phyloP scores from a whole-genome alignment of 371 early-diverging fungal genomes.

The Coemansia sp. region DNA sequence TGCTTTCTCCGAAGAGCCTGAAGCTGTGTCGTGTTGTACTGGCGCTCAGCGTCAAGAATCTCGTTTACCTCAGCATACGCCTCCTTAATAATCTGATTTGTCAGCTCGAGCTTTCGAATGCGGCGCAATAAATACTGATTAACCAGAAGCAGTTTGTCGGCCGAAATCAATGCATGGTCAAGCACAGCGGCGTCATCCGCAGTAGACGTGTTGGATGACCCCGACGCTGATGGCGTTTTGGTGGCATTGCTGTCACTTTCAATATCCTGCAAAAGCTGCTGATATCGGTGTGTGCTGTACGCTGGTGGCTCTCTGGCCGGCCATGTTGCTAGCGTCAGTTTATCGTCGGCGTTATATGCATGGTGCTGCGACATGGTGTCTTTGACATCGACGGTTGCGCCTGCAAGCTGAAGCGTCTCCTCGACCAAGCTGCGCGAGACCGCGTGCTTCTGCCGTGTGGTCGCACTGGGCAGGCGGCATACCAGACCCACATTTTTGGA shows the following conservation, averaged over 20 bases:
- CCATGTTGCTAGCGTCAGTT: background rate
- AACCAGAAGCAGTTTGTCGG: conserved; percentile 14
- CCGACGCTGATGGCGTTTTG: conserved; percentile 2
- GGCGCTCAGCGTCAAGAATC: conserved; percentile 42
- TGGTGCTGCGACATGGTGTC: background rate
- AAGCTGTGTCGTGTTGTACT: conserved; percentile 37
- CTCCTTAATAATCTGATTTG: conserved; percentile 46
- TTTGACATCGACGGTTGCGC: background rate
- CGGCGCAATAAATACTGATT: conserved; percentile 41
- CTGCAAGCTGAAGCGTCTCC: conserved; percentile 17
- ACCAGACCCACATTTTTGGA: conserved; percentile 4
- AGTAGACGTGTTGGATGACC: conserved; percentile 7
- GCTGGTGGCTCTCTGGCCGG: conserved; percentile 14
- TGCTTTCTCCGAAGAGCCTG: conserved; percentile 32
- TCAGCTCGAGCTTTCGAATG: conserved; percentile 49
- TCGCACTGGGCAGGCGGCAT: conserved; percentile 12
- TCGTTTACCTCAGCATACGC: conserved; percentile 45
- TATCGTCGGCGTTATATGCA: background rate
- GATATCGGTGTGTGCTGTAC: background rate
- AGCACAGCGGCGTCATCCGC: background rate
- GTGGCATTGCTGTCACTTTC: conserved; percentile 11
- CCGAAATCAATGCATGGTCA: background rate
- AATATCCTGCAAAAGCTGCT: background rate
- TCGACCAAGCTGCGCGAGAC: conserved; percentile 20
- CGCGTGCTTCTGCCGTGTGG: conserved; percentile 8